Percentiles rank a stretch among this genome's conserved stretches.
phyloP scores from a whole-genome alignment of 495 filamentous ascomycete genomes.

The Pyrenopolyporus hunteri region DNA sequence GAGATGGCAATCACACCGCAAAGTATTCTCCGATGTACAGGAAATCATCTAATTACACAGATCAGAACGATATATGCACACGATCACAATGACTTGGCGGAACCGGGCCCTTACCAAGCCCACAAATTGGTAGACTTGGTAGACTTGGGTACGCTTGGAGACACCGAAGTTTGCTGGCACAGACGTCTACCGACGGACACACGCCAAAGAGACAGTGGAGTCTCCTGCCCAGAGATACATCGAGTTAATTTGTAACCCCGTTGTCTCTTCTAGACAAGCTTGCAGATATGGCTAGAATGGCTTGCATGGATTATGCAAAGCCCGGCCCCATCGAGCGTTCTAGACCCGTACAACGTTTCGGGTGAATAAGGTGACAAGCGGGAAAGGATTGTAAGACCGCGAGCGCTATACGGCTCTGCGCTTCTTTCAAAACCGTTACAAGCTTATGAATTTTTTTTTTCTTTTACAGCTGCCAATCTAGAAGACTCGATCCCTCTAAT shows the following conservation, averaged over 20 bases:
- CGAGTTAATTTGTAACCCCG: slow-evolving; percentile 37
- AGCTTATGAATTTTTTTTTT: not conserved
- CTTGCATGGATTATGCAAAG: slow-evolving; percentile 38
- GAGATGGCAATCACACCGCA: slow-evolving; percentile 36
- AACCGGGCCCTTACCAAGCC: slow-evolving; percentile 25
- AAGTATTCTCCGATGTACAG: slow-evolving; percentile 38
- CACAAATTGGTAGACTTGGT: slow-evolving; percentile 36
- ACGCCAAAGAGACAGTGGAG: slow-evolving; percentile 34
- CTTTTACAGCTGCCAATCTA: slow-evolving; percentile 14
- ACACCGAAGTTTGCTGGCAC: slow-evolving; percentile 40
- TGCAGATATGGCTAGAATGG: slow-evolving; percentile 38
- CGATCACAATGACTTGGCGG: slow-evolving; percentile 27
- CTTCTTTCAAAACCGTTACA: slow-evolving; percentile 15
- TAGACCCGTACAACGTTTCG: slow-evolving; percentile 34
- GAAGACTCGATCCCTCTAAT: slow-evolving; percentile 16
- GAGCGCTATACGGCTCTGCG: slow-evolving; percentile 27
- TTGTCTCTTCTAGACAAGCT: slow-evolving; percentile 36
- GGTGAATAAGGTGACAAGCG: slow-evolving; percentile 40
- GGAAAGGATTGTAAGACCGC: slow-evolving; percentile 32
- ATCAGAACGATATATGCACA: slow-evolving; percentile 34
- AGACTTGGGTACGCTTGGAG: slow-evolving; percentile 36
- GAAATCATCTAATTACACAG: slow-evolving; percentile 34
- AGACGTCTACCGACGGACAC: slow-evolving; percentile 31
- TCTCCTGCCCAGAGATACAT: slow-evolving; percentile 31
- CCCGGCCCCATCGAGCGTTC: slow-evolving; percentile 36